Percentiles rank a stretch among this genome's conserved stretches.
These are phyloP conservation scores for Malassezia sympodialis DNA, from an alignment of 1,284 basidiomycete genomes.

Conservation along the genomic window DNA sequence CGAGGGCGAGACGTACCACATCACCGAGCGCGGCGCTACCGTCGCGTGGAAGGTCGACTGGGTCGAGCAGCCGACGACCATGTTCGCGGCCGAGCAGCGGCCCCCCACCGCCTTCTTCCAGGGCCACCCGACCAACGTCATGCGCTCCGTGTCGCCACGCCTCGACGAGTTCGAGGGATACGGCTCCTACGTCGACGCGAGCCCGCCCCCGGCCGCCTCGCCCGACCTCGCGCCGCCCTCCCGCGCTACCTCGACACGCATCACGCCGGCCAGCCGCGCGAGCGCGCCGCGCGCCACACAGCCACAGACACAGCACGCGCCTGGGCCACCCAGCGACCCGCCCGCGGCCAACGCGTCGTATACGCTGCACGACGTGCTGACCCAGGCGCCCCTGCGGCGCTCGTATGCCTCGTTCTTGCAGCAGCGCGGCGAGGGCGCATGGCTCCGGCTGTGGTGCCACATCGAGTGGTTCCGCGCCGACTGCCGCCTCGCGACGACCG, in stretches of 20 bases:
- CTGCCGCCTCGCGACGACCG: constrained; percentile 10
- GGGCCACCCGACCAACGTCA: constrained; percentile 1
- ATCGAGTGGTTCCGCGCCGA: constrained; percentile 18
- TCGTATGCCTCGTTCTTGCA: constrained; percentile 5
- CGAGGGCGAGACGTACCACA: constrained; percentile 13
- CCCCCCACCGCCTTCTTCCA: constrained; percentile 15
- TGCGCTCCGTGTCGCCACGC: constrained; percentile 9
- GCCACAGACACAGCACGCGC: not conserved
- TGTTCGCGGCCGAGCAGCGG: not conserved
- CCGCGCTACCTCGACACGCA: not conserved
- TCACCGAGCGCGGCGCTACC: constrained; percentile 12
- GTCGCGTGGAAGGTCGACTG: constrained; percentile 18
- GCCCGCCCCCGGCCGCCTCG: not conserved
- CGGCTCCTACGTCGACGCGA: constrained; percentile 4
- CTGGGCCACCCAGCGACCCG: not conserved
- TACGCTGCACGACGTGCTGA: constrained; percentile 1
- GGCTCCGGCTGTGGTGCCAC: constrained; percentile 12
- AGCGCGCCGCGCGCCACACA: not conserved
- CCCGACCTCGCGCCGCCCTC: not conserved
- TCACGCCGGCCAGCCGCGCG: not conserved
- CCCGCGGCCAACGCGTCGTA: not conserved
- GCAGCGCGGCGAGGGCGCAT: not conserved
- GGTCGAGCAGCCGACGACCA: constrained; percentile 6
- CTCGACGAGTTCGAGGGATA: constrained; percentile 12
- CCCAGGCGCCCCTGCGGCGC: not conserved